These are phyloP conservation scores for Amanita phalloides DNA, from an alignment of 768 basidiomycete genomes.

Conservation along the genomic window DNA sequence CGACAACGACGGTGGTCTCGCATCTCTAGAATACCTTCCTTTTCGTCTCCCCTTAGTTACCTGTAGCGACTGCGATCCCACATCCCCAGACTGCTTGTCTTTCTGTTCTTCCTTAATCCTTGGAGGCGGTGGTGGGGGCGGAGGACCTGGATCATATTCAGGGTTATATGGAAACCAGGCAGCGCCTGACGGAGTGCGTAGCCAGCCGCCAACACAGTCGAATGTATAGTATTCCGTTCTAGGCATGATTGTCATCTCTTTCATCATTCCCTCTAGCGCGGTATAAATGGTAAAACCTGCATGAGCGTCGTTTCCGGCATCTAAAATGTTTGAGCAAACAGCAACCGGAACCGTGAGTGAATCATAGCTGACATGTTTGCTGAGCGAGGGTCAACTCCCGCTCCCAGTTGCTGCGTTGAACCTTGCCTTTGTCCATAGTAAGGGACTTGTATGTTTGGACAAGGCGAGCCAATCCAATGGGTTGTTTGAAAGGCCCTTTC, in stretches of 20 bases:
- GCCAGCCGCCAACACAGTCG: conserved; percentile 33
- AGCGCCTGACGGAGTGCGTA: conserved; percentile 31
- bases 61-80: too few relatives aligned
- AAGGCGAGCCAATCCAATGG: conserved; percentile 56
- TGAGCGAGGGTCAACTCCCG: conserved; percentile 29
- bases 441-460: conserved; percentile 49
- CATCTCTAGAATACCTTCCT: too few relatives aligned
- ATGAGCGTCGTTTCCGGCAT: conserved; percentile 66
- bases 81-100: too few relatives aligned
- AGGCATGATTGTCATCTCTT: conserved; percentile 21
- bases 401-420: conserved; percentile 69
- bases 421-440: conserved; percentile 40
- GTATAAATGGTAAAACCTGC: conserved; percentile 46
- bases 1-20: too few relatives aligned
- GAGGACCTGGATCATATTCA: conserved; percentile 62
- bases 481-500: conserved; percentile 56
- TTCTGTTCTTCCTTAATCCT: neutral
- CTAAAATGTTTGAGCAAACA: conserved; percentile 21
- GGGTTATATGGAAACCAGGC: conserved; percentile 54
- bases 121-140: conserved; percentile 32
- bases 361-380: conserved; percentile 43
- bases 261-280: conserved; percentile 32
- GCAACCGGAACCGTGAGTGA: neutral
- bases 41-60: neutral
- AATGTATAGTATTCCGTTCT: conserved; percentile 45